phyloP scores from a whole-genome alignment of 805 yeast species.

The Sporopachydermia quercuum region DNA sequence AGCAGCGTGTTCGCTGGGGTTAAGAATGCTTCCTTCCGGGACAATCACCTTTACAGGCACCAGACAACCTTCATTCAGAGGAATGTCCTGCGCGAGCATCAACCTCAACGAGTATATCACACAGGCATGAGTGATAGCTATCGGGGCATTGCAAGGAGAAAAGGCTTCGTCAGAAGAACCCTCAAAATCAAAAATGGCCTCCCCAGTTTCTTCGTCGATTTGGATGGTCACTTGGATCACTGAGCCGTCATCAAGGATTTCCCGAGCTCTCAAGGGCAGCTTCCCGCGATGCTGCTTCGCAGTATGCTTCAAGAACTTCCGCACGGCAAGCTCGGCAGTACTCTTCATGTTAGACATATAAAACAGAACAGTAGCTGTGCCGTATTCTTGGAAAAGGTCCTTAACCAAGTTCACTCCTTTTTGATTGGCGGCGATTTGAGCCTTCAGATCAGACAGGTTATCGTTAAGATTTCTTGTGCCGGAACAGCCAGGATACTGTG shows the following conservation, averaged over 20 bases:
- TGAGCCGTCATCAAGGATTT: constrained; percentile 43
- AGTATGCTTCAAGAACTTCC: constrained; percentile 20
- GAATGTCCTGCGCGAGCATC: constrained; percentile 36
- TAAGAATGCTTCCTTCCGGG: constrained; percentile 26
- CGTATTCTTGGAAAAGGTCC: constrained; percentile 29
- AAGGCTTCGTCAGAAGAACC: constrained; percentile 38
- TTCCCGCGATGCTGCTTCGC: constrained; percentile 26
- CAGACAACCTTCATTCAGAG: constrained; percentile 41
- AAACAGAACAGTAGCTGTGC: constrained; percentile 26
- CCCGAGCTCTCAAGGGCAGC: constrained; percentile 27
- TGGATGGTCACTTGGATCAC: constrained; percentile 27
- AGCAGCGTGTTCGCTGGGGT: too few relatives aligned
- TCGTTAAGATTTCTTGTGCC: constrained; percentile 41
- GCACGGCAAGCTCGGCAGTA: constrained; percentile 34
- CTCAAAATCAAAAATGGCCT: constrained; percentile 35
- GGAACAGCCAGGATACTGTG: constrained; percentile 34
- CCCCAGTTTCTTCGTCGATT: constrained; percentile 25
- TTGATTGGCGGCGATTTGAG: constrained; percentile 37
- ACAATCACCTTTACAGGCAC: constrained; percentile 28
- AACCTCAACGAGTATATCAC: constrained; percentile 39
- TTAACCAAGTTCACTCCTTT: constrained; percentile 32
- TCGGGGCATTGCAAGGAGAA: constrained; percentile 40
- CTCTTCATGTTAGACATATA: constrained; percentile 32
- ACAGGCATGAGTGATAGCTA: constrained; percentile 36
- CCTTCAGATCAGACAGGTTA: constrained; percentile 33